Conservation (phyloP, 345 rosid genomes). For the Murraya paniculata region DNA sequence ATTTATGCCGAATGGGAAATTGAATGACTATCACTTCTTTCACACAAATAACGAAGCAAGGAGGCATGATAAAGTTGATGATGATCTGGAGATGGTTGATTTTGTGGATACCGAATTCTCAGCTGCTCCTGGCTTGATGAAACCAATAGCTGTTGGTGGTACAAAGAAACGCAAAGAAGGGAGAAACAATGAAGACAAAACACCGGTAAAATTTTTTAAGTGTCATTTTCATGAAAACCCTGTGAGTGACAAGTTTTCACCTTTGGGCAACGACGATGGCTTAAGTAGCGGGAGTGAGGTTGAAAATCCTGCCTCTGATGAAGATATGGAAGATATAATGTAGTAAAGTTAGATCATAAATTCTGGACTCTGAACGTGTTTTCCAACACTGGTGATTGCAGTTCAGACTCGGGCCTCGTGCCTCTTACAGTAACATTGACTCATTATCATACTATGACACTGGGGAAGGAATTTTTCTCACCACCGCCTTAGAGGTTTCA, state of each 20-base stretch:
- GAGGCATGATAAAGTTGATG: constrained; percentile 14
- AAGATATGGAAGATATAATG: constrained; percentile 34
- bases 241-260: constrained; percentile 17
- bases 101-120: constrained; percentile 11
- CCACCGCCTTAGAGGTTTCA: neutral
- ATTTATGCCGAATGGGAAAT: constrained; percentile 5
- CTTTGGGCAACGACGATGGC: constrained; percentile 24
- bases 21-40: constrained; percentile 7
- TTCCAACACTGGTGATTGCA: neutral
- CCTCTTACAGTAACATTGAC: neutral
- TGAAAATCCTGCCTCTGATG: constrained; percentile 28
- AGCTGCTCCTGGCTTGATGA: constrained; percentile 19
- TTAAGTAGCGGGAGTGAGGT: constrained; percentile 46
- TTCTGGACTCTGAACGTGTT: neutral
- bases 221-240: constrained; percentile 31
- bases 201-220: constrained; percentile 46
- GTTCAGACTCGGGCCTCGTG: neutral
- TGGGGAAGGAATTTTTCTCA: neutral
- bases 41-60: neutral
- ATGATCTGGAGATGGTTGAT: constrained; percentile 38
- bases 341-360: constrained; percentile 9
- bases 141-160: constrained; percentile 22
- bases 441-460: neutral
- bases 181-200: constrained; percentile 35
- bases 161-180: constrained; percentile 74